A percentile compares a stretch with the other conserved stretches of the same genome.
Conservation (phyloP, 1,284 basidiomycete species). For the Ganoderma sinense region DNA sequence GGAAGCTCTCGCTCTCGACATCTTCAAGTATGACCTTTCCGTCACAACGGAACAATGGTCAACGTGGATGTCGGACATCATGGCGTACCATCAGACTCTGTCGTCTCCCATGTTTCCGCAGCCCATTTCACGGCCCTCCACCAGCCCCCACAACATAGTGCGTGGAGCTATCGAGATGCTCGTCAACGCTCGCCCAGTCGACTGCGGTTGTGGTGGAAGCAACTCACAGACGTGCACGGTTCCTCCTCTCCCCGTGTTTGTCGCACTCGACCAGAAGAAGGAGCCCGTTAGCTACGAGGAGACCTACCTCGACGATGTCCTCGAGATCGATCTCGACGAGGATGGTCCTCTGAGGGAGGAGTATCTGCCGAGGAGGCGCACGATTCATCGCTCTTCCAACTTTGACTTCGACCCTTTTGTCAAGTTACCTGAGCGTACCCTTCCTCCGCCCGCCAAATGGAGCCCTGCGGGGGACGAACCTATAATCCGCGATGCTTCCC, state of each 20-base stretch:
- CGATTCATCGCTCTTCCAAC: slow-evolving; percentile 44
- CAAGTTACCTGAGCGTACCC: slow-evolving; percentile 40
- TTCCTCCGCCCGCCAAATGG: slow-evolving; percentile 83
- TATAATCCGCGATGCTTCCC: slow-evolving; percentile 60
- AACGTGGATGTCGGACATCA: slow-evolving; percentile 70
- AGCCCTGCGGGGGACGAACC: slow-evolving; percentile 80
- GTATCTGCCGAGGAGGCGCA: slow-evolving; percentile 75
- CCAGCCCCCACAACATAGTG: slow-evolving; percentile 71
- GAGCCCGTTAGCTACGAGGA: slow-evolving; percentile 55
- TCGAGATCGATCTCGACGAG: slow-evolving; percentile 81
- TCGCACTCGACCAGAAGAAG: slow-evolving; percentile 70
- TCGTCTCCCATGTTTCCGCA: slow-evolving; percentile 66
- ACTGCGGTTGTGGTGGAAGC: slow-evolving; percentile 20
- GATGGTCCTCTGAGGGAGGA: slow-evolving; percentile 82
- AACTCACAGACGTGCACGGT: slow-evolving; percentile 26
- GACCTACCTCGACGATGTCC: slow-evolving; percentile 50
- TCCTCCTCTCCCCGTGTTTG: slow-evolving; percentile 69
- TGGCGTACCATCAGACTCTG: slow-evolving; percentile 68
- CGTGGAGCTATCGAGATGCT: slow-evolving; percentile 76
- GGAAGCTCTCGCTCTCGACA: slow-evolving; percentile 73
- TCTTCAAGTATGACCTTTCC: slow-evolving; percentile 73
- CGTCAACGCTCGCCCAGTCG: slow-evolving; percentile 51
- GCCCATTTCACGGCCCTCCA: slow-evolving; percentile 80
- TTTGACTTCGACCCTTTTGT: slow-evolving; percentile 29
- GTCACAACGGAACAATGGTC: slow-evolving; percentile 70